Conservation (phyloP, 805 yeast species). For the Teunomyces barrocoloradensis region DNA sequence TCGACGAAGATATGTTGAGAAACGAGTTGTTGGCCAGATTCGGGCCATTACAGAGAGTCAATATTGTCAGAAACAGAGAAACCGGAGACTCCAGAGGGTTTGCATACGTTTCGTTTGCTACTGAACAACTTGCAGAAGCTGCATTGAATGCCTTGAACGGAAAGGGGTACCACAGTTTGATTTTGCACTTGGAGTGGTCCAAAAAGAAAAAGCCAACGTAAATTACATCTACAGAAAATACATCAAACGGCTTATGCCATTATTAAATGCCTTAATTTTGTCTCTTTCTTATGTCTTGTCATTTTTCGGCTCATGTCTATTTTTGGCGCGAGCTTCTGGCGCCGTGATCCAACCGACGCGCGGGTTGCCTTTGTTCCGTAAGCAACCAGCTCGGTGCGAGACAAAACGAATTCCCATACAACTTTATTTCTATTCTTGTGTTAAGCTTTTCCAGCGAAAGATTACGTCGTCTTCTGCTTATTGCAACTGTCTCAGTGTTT, state of each 20-base stretch:
- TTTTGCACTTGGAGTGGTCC: slow-evolving; percentile 52
- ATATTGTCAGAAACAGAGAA: slow-evolving; percentile 84
- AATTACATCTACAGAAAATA: neutral
- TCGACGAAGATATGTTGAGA: slow-evolving; percentile 78
- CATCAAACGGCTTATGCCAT: too few relatives aligned
- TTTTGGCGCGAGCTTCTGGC: too few relatives aligned
- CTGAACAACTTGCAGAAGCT: slow-evolving; percentile 64
- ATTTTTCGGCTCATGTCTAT: too few relatives aligned
- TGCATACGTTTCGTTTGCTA: slow-evolving; percentile 84
- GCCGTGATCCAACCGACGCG: too few relatives aligned
- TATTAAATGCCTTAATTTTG: too few relatives aligned
- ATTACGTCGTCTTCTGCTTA: too few relatives aligned
- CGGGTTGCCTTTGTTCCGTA: too few relatives aligned
- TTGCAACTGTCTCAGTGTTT: too few relatives aligned
- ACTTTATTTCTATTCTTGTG: too few relatives aligned
- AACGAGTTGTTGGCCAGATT: slow-evolving; percentile 64
- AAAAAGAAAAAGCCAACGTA: slow-evolving; percentile 36
- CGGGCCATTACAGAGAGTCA: slow-evolving; percentile 72
- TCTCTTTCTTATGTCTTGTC: neutral
- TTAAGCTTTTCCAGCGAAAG: too few relatives aligned
- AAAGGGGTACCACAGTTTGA: slow-evolving; percentile 88
- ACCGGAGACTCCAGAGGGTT: slow-evolving; percentile 94
- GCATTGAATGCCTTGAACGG: slow-evolving; percentile 82
- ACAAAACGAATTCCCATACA: too few relatives aligned
- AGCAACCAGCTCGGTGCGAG: too few relatives aligned